Evolutionary conservation across 2,329 filamentous ascomycete species (phyloP).

Genomic region (Fonsecaea monophora): DNA sequence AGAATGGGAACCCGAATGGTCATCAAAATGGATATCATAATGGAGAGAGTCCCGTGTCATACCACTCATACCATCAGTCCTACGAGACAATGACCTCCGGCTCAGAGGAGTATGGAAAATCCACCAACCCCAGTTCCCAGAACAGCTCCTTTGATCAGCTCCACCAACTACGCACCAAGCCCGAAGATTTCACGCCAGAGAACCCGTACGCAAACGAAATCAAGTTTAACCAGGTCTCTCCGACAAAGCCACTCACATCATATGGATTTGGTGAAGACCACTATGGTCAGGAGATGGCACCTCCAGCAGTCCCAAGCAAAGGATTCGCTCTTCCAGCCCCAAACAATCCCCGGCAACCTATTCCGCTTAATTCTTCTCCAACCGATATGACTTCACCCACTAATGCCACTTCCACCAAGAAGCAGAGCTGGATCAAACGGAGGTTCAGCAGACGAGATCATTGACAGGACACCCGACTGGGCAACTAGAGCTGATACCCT

Average conservation of each 20-base stretch:
- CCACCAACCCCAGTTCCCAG: conserved; percentile 89
- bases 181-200: conserved; percentile 49
- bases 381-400: conserved; percentile 17
- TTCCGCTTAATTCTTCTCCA: conserved; percentile 36
- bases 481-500: neutral
- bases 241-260: conserved; percentile 27
- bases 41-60: conserved; percentile 32
- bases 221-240: conserved; percentile 39
- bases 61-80: conserved; percentile 71
- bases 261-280: conserved; percentile 38
- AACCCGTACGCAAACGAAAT: conserved; percentile 48
- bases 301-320: conserved; percentile 34
- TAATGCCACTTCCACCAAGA: conserved; percentile 62
- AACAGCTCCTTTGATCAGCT: conserved; percentile 87
- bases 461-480: conserved; percentile 9
- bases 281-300: conserved; percentile 35
- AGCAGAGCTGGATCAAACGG: conserved; percentile 85
- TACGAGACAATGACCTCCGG: conserved; percentile 83
- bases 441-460: conserved; percentile 71
- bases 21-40: conserved; percentile 47
- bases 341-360: conserved; percentile 38
- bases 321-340: conserved; percentile 13
- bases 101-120: conserved; percentile 76
- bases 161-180: conserved; percentile 58
- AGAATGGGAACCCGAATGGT: conserved; percentile 45